These are phyloP conservation scores for Panaeolus cyanescens DNA, from an alignment of 768 basidiomycete species.

Conservation along the genomic window DNA sequence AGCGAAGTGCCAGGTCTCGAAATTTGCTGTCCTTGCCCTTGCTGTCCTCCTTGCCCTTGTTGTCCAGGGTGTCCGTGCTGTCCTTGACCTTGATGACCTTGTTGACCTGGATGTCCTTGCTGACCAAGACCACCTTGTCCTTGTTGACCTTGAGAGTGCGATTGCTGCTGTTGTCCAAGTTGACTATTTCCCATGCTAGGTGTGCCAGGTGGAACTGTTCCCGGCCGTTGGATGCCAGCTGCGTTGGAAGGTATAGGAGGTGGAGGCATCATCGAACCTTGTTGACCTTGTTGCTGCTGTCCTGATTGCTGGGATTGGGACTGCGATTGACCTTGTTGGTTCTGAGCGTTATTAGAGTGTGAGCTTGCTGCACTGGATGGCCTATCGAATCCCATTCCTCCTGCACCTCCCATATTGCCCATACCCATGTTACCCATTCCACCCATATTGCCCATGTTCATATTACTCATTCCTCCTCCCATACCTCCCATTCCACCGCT, in stretches of 20 bases:
- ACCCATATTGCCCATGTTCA: conserved; percentile 13
- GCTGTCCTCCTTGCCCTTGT: conserved; percentile 13
- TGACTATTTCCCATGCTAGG: conserved; percentile 7
- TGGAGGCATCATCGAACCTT: conserved; percentile 1
- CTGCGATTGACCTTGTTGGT: neutral
- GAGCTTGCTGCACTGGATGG: conserved; percentile 27
- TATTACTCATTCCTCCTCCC: conserved; percentile 16
- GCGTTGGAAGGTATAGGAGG: neutral
- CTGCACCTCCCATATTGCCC: neutral
- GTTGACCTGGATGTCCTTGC: conserved; percentile 8
- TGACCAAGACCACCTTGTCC: neutral
- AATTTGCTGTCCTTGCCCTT: conserved; percentile 6
- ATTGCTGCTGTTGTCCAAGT: neutral
- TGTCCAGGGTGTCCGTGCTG: conserved; percentile 14
- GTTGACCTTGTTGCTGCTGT: conserved; percentile 14
- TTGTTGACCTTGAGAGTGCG: neutral
- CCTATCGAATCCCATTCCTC: conserved; percentile 13
- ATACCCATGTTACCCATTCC: conserved; percentile 12
- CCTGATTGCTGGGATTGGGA: conserved; percentile 14
- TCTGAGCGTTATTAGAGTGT: conserved; percentile 11
- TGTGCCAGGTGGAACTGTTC: conserved; percentile 4
- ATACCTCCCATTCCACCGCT: neutral
- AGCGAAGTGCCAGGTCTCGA: conserved; percentile 30
- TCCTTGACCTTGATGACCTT: conserved; percentile 8
- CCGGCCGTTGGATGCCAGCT: conserved; percentile 2